Evolutionary conservation across 2,329 filamentous ascomycete species (phyloP), one percentile per base, ranked within the genome.

Genomic region (Hymenotorrendiella dingleyae): DNA sequence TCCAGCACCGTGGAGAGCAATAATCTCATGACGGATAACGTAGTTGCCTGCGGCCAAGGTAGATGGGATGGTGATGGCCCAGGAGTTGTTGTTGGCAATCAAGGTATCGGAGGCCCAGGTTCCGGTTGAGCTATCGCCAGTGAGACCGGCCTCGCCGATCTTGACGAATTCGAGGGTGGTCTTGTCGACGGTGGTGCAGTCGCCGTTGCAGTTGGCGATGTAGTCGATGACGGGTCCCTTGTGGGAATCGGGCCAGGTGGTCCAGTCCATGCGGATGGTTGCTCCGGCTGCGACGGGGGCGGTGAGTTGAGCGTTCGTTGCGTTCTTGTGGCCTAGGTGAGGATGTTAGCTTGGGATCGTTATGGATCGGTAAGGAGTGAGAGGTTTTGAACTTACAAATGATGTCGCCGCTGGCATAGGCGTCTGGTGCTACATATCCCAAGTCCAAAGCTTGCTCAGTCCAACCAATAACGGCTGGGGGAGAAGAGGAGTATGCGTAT

Each of bases 11-110:
- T 82, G 78, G 43, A 82, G 75, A 17, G 73, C 78, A 39, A 82
- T 70, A 45, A 74, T 68, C 64, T 80, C 76, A 43, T 74, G 71
- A 17, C 76, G 71, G 14, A 78, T 66, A 46, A 80, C 69, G 55
- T 80, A 80, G 55, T 76, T 67, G 14, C 77, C 77, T 3, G 72
- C 60, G 27, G 67, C 67, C 40, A 80, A 65, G 49, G 67, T 68
- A 11, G 60, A 52, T 7, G 75, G 76, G 43, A 80, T 72, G 48
- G 64, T 69, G 46, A 74, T 16, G 17, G 20, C 19, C n/a, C 30
- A 26, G n/a, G n/a, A 29, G 36, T 26, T 26, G 8, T 20, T n/a
- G 22, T 30, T 30, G 9, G 36, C n/a, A 29, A 39, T 39, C 36
- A 39, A 19, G 4, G 67, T 68, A n/a, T 43, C 27, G 12, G 34